Conservation (phyloP, 2,329 filamentous ascomycete genomes). For the Alternaria burnsii region DNA sequence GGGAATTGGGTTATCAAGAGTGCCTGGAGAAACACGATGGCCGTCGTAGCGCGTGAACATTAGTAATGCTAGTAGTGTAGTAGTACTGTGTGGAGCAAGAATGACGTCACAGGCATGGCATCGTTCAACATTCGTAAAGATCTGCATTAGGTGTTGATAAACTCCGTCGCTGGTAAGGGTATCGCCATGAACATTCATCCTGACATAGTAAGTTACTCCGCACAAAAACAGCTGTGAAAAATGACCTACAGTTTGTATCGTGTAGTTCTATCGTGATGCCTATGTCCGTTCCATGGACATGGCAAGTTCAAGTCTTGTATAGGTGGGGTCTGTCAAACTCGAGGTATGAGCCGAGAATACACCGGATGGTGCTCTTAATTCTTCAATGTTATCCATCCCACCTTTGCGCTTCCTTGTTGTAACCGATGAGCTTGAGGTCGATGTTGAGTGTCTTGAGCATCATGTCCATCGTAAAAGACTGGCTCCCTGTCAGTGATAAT, state of each 20-base stretch:
- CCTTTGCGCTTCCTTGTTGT: slow-evolving; percentile 63
- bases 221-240: background rate
- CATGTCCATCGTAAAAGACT: slow-evolving; percentile 73
- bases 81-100: background rate
- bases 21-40: background rate
- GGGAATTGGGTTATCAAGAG: background rate
- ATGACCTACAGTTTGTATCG: slow-evolving; percentile 1
- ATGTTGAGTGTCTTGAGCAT: slow-evolving; percentile 73
- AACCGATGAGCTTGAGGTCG: slow-evolving; percentile 69
- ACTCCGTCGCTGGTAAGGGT: background rate
- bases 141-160: background rate
- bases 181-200: slow-evolving; percentile 6
- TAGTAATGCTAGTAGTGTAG: background rate
- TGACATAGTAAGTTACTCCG: background rate
- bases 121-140: background rate
- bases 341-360: background rate
- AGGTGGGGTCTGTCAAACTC: background rate
- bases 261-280: background rate
- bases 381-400: slow-evolving; percentile 62
- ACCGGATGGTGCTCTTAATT: background rate
- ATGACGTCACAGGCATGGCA: slow-evolving; percentile 13
- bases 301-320: background rate
- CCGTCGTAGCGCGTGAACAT: background rate
- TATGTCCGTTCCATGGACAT: background rate
- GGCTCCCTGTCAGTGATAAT: slow-evolving; percentile 12